Conservation (phyloP, 2,329 filamentous ascomycete genomes). For the Trichoderma sp. region DNA sequence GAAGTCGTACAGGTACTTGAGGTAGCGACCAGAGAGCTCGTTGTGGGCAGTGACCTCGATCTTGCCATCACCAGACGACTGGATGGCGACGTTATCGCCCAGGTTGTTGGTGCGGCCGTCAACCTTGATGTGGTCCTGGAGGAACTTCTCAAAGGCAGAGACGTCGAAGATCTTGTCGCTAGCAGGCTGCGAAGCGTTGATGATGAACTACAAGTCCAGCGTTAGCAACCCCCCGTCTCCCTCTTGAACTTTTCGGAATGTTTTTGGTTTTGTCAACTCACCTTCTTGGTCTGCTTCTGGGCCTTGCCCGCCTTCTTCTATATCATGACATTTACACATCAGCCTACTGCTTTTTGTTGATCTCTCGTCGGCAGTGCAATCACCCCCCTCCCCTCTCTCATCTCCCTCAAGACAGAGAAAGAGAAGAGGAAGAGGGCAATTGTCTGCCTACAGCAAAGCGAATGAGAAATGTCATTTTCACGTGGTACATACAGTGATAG, state of each 20-base stretch:
- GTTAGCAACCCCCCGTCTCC: not conserved
- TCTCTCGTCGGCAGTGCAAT: not conserved
- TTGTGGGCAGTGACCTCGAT: slow-evolving; percentile 97
- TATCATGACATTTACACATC: slow-evolving; percentile 59
- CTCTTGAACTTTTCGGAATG: not conserved
- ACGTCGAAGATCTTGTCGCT: slow-evolving; percentile 99
- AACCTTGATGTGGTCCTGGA: slow-evolving; percentile 99
- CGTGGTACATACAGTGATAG: slow-evolving; percentile 72
- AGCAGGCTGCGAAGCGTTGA: slow-evolving; percentile 97
- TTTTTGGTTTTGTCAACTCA: slow-evolving; percentile 37
- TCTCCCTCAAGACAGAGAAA: not conserved
- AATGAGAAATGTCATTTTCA: slow-evolving; percentile 10
- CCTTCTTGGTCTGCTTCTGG: slow-evolving; percentile 86
- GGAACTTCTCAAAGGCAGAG: slow-evolving; percentile 98
- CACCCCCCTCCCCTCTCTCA: not conserved
- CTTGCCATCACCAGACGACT: slow-evolving; percentile 91
- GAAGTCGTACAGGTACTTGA: slow-evolving; percentile 92
- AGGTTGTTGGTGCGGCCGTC: slow-evolving; percentile 98
- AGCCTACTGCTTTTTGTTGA: slow-evolving; percentile 80
- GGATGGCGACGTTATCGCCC: slow-evolving; percentile 87
- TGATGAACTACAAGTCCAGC: slow-evolving; percentile 73
- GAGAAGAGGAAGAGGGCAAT: slow-evolving; percentile 25
- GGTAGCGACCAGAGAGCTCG: slow-evolving; percentile 96
- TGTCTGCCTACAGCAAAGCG: slow-evolving; percentile 20
- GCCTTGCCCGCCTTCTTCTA: slow-evolving; percentile 66